Evolutionary conservation across 441 rosid genomes (phyloP).

Genomic region (Viola pubescens): DNA sequence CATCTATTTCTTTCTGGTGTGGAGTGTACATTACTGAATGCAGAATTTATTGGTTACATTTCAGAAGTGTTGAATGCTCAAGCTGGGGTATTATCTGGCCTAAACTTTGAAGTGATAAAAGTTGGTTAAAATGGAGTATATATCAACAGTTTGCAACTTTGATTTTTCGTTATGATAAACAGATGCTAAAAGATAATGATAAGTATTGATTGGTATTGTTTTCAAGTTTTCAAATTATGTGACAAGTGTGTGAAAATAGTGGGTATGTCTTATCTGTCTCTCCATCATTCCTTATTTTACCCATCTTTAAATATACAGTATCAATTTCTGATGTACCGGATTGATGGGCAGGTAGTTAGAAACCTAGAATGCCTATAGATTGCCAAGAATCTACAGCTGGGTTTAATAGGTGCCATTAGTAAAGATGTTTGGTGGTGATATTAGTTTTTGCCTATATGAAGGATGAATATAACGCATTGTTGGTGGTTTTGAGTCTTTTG

Average conservation of each 20-base stretch:
- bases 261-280: neutral
- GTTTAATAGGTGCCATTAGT: too few species aligned
- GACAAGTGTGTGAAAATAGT: neutral
- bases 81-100: neutral
- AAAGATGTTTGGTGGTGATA: too few species aligned
- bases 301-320: too few species aligned
- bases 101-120: neutral
- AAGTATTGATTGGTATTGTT: neutral
- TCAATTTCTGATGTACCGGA: too few species aligned
- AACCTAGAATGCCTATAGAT: too few species aligned
- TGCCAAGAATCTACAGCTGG: too few species aligned
- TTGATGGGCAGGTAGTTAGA: too few species aligned
- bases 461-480: too few species aligned
- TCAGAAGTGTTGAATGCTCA: neutral
- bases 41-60: neutral
- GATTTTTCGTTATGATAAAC: neutral
- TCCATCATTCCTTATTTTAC: neutral
- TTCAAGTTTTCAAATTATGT: neutral
- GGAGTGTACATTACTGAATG: neutral
- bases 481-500: too few species aligned
- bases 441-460: too few species aligned
- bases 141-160: neutral
- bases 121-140: neutral
- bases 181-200: too few species aligned
- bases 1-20: neutral